Base-by-base conservation (phyloP, 1,284 basidiomycete genomes). In the Leucoagaricus sp. region DNA sequence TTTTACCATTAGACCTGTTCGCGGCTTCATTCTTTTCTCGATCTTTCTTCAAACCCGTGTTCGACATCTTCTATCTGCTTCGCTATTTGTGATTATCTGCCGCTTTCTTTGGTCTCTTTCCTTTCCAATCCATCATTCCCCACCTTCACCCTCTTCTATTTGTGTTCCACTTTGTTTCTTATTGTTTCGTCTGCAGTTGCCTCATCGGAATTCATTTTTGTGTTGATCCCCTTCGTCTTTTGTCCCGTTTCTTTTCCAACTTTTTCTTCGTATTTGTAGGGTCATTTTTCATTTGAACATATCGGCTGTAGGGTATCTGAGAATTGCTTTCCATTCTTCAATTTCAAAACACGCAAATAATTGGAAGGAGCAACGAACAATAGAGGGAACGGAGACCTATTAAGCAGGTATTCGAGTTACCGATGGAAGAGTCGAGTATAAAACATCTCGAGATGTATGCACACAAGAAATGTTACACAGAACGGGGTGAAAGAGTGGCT, bases 271-370 rank as follows among this genome's bases (percentile, higher is more conserved):
- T 67, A 48, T 63, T 63, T 64, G 65, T 63, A 63, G 61, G 62
- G 63, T 62, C 62, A 63, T 61, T 60, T 33, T 63, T 63, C 65
- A 61, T 59, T 64, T 65, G 55, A 58, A 58, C 60, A 60, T 61
- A 62, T 55, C 62, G 58, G 61, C 57, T 67, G 66, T 67, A 67
- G 53, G 61, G 66, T 66, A 66, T 62, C 61, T 61, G 58, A 64
- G 56, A 58, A 36, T 51, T 58, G 55, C 42, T 46, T 53, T 41
- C 31, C 31, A 33, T 12, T 33, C 31, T 33, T 33, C 31, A 33
- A 33, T 33, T 33, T 33, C 31, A 33, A 33, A 33, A 33, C 31
- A 33, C 31, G 31, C 31, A 33, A 12, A 6, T 7, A 6, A 7
- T 7, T 33, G 6, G 7, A 33, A 33, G 12, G 31, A 33, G 31